Conservation (phyloP, 352 stramenopile genomes). For the Phytophthora constricta region DNA sequence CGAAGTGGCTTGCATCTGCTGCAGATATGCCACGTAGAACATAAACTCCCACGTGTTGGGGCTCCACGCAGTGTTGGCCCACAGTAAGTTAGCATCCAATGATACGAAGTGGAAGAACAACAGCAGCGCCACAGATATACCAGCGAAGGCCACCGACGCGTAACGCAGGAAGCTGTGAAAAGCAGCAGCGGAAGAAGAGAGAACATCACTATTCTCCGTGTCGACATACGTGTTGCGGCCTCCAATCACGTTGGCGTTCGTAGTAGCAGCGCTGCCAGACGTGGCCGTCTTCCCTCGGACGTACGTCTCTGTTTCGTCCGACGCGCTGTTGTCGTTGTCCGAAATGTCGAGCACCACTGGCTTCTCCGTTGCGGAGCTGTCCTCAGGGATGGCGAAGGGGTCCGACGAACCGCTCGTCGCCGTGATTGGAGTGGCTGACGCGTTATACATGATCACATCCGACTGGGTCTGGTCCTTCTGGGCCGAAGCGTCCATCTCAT, state of each 20-base stretch:
- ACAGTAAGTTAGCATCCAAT: slow-evolving; percentile 51
- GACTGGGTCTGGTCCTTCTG: slow-evolving; percentile 48
- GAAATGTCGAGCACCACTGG: slow-evolving; percentile 61
- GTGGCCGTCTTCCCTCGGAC: slow-evolving; percentile 45
- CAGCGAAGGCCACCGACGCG: slow-evolving; percentile 59
- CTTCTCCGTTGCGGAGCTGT: slow-evolving; percentile 36
- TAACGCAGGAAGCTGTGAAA: slow-evolving; percentile 74
- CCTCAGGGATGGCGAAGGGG: slow-evolving; percentile 62
- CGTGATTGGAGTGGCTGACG: slow-evolving; percentile 36
- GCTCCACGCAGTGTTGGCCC: slow-evolving; percentile 56
- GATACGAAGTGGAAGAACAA: slow-evolving; percentile 70
- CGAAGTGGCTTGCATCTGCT: slow-evolving; percentile 71
- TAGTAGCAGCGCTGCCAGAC: slow-evolving; percentile 17
- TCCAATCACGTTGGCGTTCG: slow-evolving; percentile 57
- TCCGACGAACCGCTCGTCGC: slow-evolving; percentile 40
- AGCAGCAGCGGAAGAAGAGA: slow-evolving; percentile 50
- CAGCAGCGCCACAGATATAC: slow-evolving; percentile 66
- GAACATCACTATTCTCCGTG: slow-evolving; percentile 48
- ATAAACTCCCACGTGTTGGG: slow-evolving; percentile 83
- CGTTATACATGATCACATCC: slow-evolving; percentile 61
- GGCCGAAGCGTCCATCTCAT: slow-evolving; percentile 31
- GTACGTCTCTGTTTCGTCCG: slow-evolving; percentile 50
- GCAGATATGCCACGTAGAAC: slow-evolving; percentile 70
- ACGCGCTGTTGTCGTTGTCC: slow-evolving; percentile 29
- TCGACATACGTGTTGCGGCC: slow-evolving; percentile 60